phyloP scores from a whole-genome alignment of 2,329 filamentous ascomycete species.

The Epichloe brachyelytri region DNA sequence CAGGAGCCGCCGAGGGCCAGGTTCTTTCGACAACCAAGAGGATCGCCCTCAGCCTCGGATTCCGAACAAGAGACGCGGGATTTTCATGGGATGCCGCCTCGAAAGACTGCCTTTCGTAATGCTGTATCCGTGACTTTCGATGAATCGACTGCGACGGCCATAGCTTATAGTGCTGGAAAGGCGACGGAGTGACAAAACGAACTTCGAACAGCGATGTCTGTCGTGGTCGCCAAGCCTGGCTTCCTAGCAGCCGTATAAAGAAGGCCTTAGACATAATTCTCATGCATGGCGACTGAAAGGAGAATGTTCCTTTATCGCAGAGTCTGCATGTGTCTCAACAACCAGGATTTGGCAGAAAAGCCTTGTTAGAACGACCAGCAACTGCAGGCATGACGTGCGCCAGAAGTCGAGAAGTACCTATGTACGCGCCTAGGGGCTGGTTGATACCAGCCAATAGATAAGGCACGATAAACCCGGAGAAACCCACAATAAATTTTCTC shows the following conservation, averaged over 20 bases:
- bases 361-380: background rate
- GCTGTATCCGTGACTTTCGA: background rate
- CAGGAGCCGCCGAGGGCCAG: background rate
- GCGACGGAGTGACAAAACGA: conserved; percentile 1
- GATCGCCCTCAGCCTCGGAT: background rate
- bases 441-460: conserved; percentile 23
- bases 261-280: conserved; percentile 28
- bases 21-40: background rate
- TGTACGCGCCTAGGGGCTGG: background rate
- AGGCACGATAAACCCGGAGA: conserved; percentile 22
- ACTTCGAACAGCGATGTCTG: conserved; percentile 8
- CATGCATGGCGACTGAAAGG: conserved; percentile 23
- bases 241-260: conserved; percentile 23
- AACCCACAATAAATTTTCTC: conserved; percentile 26
- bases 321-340: background rate
- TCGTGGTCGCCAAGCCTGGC: conserved; percentile 20
- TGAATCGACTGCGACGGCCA: background rate
- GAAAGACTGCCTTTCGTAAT: background rate
- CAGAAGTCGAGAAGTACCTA: conserved; percentile 5
- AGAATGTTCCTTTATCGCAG: background rate
- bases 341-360: background rate
- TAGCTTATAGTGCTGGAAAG: conserved; percentile 1
- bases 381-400: conserved; percentile 17
- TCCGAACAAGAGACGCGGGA: too few relatives aligned
- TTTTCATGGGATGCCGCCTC: background rate